Percentiles rank a stretch among this genome's conserved stretches.
phyloP scores from a whole-genome alignment of 345 rosid species.

The Gossypium australe region DNA sequence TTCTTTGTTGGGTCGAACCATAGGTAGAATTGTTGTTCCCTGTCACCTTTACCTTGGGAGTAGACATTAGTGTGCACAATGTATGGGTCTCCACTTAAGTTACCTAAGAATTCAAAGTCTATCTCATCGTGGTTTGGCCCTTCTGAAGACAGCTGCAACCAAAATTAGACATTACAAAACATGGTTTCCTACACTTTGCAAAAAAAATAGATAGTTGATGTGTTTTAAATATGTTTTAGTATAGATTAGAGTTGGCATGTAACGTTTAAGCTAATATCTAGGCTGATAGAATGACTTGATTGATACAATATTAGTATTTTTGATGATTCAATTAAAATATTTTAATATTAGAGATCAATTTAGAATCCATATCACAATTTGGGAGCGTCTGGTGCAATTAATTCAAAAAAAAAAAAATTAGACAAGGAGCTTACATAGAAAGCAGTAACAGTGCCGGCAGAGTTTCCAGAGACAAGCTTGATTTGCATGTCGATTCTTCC shows the following conservation, averaged over 20 bases:
- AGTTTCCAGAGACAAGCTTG: constrained; percentile 27
- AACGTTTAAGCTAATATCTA: no score
- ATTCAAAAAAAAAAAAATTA: background rate
- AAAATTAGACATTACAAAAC: background rate
- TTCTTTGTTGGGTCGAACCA: constrained; percentile 62
- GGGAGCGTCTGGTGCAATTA: background rate
- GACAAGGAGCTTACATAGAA: constrained; percentile 16
- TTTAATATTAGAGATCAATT: no score
- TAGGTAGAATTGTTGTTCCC: constrained; percentile 56
- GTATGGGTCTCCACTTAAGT: constrained; percentile 51
- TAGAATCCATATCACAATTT: no score
- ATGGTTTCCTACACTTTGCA: background rate
- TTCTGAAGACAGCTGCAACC: constrained; percentile 43
- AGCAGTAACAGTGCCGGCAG: constrained; percentile 32
- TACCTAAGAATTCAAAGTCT: constrained; percentile 69
- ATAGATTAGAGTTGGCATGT: no score
- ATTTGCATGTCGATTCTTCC: constrained; percentile 23
- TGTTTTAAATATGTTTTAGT: no score
- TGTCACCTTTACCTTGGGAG: constrained; percentile 51
- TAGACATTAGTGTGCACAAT: constrained; percentile 60
- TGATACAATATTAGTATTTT: no score
- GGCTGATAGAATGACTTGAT: no score
- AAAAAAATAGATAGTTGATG: no score
- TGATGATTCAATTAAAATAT: no score
- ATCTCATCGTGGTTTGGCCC: constrained; percentile 53